Percentiles rank a stretch among this genome's conserved stretches.
phyloP scores from a whole-genome alignment of 441 rosid genomes.

The Jatropha multifida region DNA sequence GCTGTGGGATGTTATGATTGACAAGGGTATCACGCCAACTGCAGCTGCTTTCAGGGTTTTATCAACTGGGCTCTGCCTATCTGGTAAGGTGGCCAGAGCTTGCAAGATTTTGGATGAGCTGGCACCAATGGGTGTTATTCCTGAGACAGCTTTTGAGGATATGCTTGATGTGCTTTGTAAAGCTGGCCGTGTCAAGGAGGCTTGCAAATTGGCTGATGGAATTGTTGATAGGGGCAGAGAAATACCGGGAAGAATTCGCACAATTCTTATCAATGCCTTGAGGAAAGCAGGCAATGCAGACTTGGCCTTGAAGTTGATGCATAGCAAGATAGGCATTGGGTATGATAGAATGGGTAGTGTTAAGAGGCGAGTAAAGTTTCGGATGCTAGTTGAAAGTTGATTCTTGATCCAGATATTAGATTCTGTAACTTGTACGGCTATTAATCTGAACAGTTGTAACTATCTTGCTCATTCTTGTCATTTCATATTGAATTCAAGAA shows the following conservation, averaged over 20 bases:
- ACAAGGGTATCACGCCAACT: slow-evolving; percentile 80
- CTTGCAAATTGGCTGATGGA: slow-evolving; percentile 92
- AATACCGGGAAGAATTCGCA: slow-evolving; percentile 78
- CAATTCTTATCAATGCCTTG: slow-evolving; percentile 74
- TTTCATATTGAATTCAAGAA: background rate
- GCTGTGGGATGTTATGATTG: slow-evolving; percentile 81
- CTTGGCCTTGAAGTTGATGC: slow-evolving; percentile 89
- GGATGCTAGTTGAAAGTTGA: slow-evolving; percentile 45
- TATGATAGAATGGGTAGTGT: slow-evolving; percentile 76
- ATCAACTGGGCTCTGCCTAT: slow-evolving; percentile 75
- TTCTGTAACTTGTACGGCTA: background rate
- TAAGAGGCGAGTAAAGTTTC: slow-evolving; percentile 77
- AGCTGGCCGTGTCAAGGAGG: slow-evolving; percentile 82
- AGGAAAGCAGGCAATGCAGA: slow-evolving; percentile 91
- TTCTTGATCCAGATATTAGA: background rate
- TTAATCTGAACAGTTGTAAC: background rate
- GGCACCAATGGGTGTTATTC: slow-evolving; percentile 85
- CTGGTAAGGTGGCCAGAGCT: slow-evolving; percentile 86
- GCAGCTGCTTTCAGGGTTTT: slow-evolving; percentile 78
- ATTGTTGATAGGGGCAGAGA: slow-evolving; percentile 86
- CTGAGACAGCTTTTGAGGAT: slow-evolving; percentile 79
- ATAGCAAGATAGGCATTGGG: slow-evolving; percentile 87
- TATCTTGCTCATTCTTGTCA: background rate
- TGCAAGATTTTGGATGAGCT: slow-evolving; percentile 86
- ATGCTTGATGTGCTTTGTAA: slow-evolving; percentile 74